Percentiles rank a stretch among this genome's conserved stretches.
Conservation (phyloP, 2,329 filamentous ascomycete genomes). For the Colletotrichum ledebouriae region DNA sequence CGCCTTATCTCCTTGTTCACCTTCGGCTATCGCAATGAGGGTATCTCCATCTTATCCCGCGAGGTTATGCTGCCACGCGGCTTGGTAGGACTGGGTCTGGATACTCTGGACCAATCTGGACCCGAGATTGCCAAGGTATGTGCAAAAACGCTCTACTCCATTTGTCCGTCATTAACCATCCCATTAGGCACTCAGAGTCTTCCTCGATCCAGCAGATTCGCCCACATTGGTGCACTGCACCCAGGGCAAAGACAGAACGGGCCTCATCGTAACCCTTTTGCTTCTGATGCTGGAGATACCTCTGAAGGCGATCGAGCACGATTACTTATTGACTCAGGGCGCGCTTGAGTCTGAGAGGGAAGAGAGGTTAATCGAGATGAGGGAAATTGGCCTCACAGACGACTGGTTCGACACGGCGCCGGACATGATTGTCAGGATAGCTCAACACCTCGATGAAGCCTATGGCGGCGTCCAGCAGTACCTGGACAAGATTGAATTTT, state of each 20-base stretch:
- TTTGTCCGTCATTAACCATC: background rate
- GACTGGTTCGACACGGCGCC: conserved; percentile 77
- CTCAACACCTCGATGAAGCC: conserved; percentile 67
- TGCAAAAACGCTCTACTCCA: background rate
- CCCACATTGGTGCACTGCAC: conserved; percentile 86
- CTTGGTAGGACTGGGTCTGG: conserved; percentile 76
- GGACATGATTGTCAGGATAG: conserved; percentile 73
- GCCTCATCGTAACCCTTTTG: conserved; percentile 76
- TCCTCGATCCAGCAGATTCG: conserved; percentile 62
- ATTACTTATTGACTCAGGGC: conserved; percentile 78
- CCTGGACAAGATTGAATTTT: conserved; percentile 73
- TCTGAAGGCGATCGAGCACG: conserved; percentile 71
- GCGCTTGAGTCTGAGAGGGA: conserved; percentile 72
- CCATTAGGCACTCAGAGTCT: conserved; percentile 61
- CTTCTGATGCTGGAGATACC: conserved; percentile 74
- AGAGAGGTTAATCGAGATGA: conserved; percentile 76
- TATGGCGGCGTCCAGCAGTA: conserved; percentile 79
- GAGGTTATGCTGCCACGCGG: conserved; percentile 81
- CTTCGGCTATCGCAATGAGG: conserved; percentile 76
- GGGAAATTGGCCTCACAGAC: conserved; percentile 77
- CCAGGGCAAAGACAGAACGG: conserved; percentile 89
- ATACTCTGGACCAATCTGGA: conserved; percentile 77
- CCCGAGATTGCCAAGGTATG: conserved; percentile 67
- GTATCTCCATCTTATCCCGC: conserved; percentile 76
- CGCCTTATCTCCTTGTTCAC: conserved; percentile 74